These are phyloP conservation scores for Austroboletus niveus DNA, from an alignment of 1,284 basidiomycete genomes.

Conservation along the genomic window DNA sequence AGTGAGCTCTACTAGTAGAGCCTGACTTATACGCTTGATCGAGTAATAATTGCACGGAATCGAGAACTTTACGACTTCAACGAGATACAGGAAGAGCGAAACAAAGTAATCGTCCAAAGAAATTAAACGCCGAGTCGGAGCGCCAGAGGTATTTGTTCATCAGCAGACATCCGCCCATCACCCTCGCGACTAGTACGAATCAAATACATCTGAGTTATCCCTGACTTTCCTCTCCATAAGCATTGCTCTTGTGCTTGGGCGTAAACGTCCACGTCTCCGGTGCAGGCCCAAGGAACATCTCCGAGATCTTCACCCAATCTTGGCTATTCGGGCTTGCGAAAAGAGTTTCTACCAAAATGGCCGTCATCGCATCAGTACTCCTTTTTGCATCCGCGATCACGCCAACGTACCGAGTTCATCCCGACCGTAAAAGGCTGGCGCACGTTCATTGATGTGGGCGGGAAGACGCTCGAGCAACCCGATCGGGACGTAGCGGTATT, in stretches of 20 bases:
- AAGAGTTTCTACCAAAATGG: slow-evolving; percentile 63
- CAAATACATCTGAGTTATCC: slow-evolving; percentile 35
- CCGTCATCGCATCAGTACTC: background rate
- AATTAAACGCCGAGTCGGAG: too few relatives aligned
- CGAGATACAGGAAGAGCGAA: too few relatives aligned
- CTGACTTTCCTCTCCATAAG: slow-evolving; percentile 59
- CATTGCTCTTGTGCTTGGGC: slow-evolving; percentile 76
- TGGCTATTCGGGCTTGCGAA: slow-evolving; percentile 76
- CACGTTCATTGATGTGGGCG: slow-evolving; percentile 83
- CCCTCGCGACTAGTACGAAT: too few relatives aligned
- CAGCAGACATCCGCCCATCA: too few relatives aligned
- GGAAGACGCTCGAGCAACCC: slow-evolving; percentile 89
- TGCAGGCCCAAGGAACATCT: slow-evolving; percentile 86
- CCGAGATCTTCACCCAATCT: slow-evolving; percentile 96
- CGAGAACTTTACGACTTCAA: too few relatives aligned
- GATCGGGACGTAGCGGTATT: slow-evolving; percentile 92
- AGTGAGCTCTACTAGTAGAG: too few relatives aligned
- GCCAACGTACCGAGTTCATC: slow-evolving; percentile 72
- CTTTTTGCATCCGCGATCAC: background rate
- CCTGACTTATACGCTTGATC: too few relatives aligned
- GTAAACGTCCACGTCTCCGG: slow-evolving; percentile 68
- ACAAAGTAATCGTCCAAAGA: too few relatives aligned
- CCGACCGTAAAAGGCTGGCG: slow-evolving; percentile 82
- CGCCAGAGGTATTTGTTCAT: too few relatives aligned
- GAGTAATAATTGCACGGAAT: too few relatives aligned